Evolutionary conservation across 805 yeast species (phyloP).

Genomic region (Yarrowia hollandica): DNA sequence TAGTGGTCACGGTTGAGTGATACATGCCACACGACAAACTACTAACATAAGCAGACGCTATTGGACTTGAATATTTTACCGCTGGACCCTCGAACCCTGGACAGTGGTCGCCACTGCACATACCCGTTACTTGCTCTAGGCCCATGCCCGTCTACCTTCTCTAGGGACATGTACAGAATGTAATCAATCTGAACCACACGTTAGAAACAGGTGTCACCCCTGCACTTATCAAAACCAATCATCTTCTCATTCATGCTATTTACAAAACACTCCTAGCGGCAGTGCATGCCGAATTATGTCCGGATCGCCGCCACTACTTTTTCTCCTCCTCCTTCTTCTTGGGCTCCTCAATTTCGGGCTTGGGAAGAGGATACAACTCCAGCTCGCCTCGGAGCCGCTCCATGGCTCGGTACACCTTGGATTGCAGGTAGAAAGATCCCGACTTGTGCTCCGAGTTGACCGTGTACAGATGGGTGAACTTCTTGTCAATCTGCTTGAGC

Average conservation of each 20-base stretch:
- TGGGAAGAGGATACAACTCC: slow-evolving; percentile 39
- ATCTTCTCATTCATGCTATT: slow-evolving; percentile 25
- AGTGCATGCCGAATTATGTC: background rate
- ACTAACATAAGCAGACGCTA: no score
- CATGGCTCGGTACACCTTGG: slow-evolving; percentile 91
- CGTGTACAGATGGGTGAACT: slow-evolving; percentile 79
- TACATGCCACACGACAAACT: no score
- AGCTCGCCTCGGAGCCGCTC: slow-evolving; percentile 83
- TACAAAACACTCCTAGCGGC: slow-evolving; percentile 16
- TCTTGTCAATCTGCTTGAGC: slow-evolving; percentile 57
- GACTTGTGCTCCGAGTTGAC: slow-evolving; percentile 92
- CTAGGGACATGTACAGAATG: no score
- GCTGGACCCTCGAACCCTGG: no score
- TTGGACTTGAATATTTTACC: no score
- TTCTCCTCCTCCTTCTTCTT: slow-evolving; percentile 29
- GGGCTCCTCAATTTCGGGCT: slow-evolving; percentile 25
- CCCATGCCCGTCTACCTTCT: no score
- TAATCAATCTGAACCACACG: no score
- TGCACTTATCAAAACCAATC: no score
- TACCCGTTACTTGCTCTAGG: no score
- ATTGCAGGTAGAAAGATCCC: slow-evolving; percentile 91
- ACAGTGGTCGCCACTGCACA: no score
- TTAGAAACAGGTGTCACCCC: no score
- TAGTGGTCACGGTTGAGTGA: no score
- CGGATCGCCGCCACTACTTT: background rate